A percentile compares a stretch with the other conserved stretches of the same genome.
Evolutionary conservation across 495 filamentous ascomycete genomes (phyloP).

Genomic region (Hypoxylon trugodes): DNA sequence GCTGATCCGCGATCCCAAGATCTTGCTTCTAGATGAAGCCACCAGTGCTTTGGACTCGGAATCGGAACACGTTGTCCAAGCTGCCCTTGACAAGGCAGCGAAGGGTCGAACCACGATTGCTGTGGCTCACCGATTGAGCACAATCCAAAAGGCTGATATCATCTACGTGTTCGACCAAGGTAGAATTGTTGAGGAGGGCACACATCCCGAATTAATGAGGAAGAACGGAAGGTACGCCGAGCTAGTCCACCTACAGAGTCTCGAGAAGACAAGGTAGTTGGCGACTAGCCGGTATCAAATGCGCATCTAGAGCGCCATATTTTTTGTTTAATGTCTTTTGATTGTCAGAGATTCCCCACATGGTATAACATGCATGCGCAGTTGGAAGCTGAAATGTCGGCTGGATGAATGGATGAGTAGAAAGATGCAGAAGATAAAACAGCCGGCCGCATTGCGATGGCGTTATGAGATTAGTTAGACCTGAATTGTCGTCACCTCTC

Average conservation of each 20-base stretch:
- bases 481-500: too few species aligned
- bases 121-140: slow-evolving; percentile 79
- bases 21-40: slow-evolving; percentile 78
- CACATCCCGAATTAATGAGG: slow-evolving; percentile 71
- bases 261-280: slow-evolving; percentile 63
- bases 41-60: slow-evolving; percentile 84
- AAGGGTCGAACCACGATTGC: slow-evolving; percentile 80
- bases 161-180: slow-evolving; percentile 88
- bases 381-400: neutral
- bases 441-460: too few species aligned
- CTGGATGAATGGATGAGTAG: too few species aligned
- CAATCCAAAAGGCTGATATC: slow-evolving; percentile 82
- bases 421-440: too few species aligned
- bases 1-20: slow-evolving; percentile 72
- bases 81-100: slow-evolving; percentile 76
- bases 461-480: too few species aligned
- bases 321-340: neutral
- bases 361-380: slow-evolving; percentile 4
- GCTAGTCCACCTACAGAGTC: slow-evolving; percentile 78
- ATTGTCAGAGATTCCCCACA: slow-evolving; percentile 15
- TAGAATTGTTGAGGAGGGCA: slow-evolving; percentile 75
- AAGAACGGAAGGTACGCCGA: slow-evolving; percentile 77
- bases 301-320: too few species aligned
- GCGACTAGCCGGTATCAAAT: slow-evolving; percentile 2
- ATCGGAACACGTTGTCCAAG: slow-evolving; percentile 84